phyloP scores from a whole-genome alignment of 2,329 filamentous ascomycete species.

The Pestalotiopsis sp. region DNA sequence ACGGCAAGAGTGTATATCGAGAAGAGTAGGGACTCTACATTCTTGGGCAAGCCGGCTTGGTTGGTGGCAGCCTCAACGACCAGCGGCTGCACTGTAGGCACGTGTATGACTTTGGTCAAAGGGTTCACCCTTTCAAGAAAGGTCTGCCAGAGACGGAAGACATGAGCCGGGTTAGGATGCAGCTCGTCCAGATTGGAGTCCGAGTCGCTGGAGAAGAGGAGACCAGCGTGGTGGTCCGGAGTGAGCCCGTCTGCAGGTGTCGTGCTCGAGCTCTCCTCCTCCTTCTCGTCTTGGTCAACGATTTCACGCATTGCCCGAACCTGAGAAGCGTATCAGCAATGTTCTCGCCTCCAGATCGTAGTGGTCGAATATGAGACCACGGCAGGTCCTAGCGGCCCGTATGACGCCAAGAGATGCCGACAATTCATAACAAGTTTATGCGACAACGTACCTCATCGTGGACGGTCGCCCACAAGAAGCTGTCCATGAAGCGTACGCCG shows the following conservation, averaged over 20 bases:
- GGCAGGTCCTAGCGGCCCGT: not conserved
- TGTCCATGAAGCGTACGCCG: conserved; percentile 58
- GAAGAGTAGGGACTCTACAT: conserved; percentile 64
- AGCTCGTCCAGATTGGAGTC: conserved; percentile 48
- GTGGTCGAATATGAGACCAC: not conserved
- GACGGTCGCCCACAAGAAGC: conserved; percentile 54
- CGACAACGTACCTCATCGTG: conserved; percentile 54
- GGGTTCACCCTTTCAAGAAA: conserved; percentile 78
- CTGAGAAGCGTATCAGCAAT: conserved; percentile 32
- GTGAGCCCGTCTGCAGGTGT: conserved; percentile 47
- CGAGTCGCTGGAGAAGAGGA: conserved; percentile 49
- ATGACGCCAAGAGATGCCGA: not conserved
- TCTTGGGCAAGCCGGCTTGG: conserved; percentile 55
- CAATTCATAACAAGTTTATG: not conserved
- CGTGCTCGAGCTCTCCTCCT: conserved; percentile 37
- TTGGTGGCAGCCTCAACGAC: conserved; percentile 65
- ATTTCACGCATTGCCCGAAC: conserved; percentile 62
- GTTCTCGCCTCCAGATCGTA: not conserved
- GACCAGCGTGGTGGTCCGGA: conserved; percentile 55
- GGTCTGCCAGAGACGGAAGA: conserved; percentile 74
- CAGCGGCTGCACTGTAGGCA: conserved; percentile 67
- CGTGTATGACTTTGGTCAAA: conserved; percentile 59
- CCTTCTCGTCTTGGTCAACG: conserved; percentile 54
- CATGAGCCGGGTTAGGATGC: conserved; percentile 67
- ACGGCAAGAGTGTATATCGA: conserved; percentile 67